These are phyloP conservation scores for Entomortierella lignicola DNA, from an alignment of 192 early-diverging fungal genomes.

Conservation along the genomic window DNA sequence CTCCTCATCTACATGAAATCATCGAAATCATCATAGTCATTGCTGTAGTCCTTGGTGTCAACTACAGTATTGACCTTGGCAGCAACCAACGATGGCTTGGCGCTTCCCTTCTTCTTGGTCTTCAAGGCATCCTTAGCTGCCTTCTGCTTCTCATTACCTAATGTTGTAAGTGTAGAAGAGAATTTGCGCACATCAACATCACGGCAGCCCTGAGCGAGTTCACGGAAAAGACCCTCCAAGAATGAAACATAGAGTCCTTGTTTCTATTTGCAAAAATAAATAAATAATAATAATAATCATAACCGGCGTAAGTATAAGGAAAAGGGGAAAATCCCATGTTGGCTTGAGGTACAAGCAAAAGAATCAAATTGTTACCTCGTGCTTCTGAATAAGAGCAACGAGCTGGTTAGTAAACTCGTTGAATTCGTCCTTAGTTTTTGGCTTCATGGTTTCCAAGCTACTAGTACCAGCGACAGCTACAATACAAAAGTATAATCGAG, in stretches of 20 bases:
- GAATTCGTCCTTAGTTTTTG: slow-evolving; percentile 76
- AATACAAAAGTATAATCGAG: no score
- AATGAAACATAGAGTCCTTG: slow-evolving; percentile 65
- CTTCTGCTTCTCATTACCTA: slow-evolving; percentile 83
- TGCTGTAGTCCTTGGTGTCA: slow-evolving; percentile 65
- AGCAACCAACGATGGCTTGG: slow-evolving; percentile 51
- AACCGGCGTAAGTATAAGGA: neutral
- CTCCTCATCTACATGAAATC: slow-evolving; percentile 65
- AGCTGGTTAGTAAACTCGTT: slow-evolving; percentile 71
- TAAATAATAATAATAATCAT: neutral
- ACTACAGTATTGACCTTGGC: slow-evolving; percentile 58
- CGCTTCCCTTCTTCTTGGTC: slow-evolving; percentile 73
- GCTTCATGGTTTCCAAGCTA: slow-evolving; percentile 61
- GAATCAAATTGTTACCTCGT: neutral
- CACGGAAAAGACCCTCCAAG: slow-evolving; percentile 73
- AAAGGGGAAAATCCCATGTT: neutral
- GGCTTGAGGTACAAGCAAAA: neutral
- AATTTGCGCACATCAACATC: slow-evolving; percentile 75
- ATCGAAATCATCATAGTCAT: slow-evolving; percentile 63
- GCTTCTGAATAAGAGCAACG: slow-evolving; percentile 22
- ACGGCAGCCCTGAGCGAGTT: slow-evolving; percentile 52
- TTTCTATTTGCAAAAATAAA: slow-evolving; percentile 41
- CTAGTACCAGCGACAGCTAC: slow-evolving; percentile 35
- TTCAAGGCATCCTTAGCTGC: slow-evolving; percentile 70
- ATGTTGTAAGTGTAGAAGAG: slow-evolving; percentile 66